These are phyloP conservation scores for Cystobasidium slooffiae DNA, from an alignment of 1,284 basidiomycete genomes.

Conservation along the genomic window DNA sequence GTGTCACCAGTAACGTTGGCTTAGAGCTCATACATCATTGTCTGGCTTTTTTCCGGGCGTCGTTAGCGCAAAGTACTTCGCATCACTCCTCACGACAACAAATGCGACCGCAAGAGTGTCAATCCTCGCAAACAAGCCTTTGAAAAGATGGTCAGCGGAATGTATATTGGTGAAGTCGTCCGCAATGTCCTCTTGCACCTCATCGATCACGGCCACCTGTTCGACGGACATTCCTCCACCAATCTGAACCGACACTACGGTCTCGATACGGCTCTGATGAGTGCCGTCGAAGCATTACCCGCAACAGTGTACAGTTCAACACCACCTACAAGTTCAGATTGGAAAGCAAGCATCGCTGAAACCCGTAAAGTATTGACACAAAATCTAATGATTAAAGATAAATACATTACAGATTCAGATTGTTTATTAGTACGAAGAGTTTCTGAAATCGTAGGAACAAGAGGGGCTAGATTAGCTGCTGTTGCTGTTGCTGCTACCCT, in stretches of 20 bases:
- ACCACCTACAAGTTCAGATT: slow-evolving; percentile 18
- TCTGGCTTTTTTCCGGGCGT: slow-evolving; percentile 64
- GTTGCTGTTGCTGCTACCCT: slow-evolving; percentile 85
- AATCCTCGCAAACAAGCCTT: slow-evolving; percentile 93
- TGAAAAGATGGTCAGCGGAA: slow-evolving; percentile 98
- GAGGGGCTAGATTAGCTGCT: slow-evolving; percentile 72
- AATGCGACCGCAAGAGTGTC: slow-evolving; percentile 88
- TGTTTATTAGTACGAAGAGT: slow-evolving; percentile 81
- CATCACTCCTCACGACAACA: slow-evolving; percentile 89
- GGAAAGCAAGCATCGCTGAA: slow-evolving; percentile 41
- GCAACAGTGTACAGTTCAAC: slow-evolving; percentile 35
- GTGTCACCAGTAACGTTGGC: not conserved
- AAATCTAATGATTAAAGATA: slow-evolving; percentile 65
- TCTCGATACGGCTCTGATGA: slow-evolving; percentile 90
- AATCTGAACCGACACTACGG: slow-evolving; percentile 87
- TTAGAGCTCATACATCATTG: not conserved
- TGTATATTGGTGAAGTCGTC: slow-evolving; percentile 95
- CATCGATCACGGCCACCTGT: slow-evolving; percentile 74
- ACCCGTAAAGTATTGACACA: slow-evolving; percentile 54
- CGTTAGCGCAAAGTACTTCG: slow-evolving; percentile 86
- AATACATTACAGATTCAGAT: slow-evolving; percentile 59
- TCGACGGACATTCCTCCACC: slow-evolving; percentile 74
- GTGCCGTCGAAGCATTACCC: slow-evolving; percentile 68
- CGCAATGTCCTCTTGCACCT: slow-evolving; percentile 83
- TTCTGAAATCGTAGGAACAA: slow-evolving; percentile 70